Base-by-base conservation (phyloP, 148 eudicot species). In the Suaeda aralocaspica region DNA sequence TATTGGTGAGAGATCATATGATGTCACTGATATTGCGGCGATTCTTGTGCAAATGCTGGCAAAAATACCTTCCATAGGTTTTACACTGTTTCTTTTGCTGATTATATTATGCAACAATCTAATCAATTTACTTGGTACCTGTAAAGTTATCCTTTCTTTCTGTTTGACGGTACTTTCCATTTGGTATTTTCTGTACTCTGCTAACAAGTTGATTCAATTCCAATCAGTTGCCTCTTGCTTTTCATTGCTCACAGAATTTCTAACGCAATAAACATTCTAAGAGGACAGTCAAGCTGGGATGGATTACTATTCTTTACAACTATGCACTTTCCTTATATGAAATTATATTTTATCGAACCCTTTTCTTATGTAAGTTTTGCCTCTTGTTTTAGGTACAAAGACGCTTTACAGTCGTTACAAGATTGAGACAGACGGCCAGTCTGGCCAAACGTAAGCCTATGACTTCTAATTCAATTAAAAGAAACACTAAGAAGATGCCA, bases 1-100 rank as follows among this genome's bases (percentile, higher is more conserved):
- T 81, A 91, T 94, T 75, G 99, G 99, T 55, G 99, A 94, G 86
- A 89, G 96, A 80, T 86, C 97, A 39, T 94, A 94, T 82, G 82
- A 89, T 80, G 76, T 81, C 50, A 62, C 87, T 29, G 97, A 94
- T 71, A 89, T 94, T 76, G 99, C 99, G 30, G 89, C 89, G 18
- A 74, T 94, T 77, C 90, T 94, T 51, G 85, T 94, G 21, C 99
- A 89, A 78, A 89, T 91, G 81, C 91, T 94, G 59, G 78, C 91
- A 33, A 85, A 83, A 79, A 84, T 91, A 78, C 96, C 96, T 59
- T 45, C 88, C 67, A 89, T 84, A 68, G 97, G 98, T 91, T 74
- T 70, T 51, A 82, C 74, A 60, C 59, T 67, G 73, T n/a, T 33
- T 61, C 24, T 51, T 59, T 79, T 74, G 16, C 31, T 60, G 21